Percentiles rank a stretch among this genome's conserved stretches.
phyloP scores from a whole-genome alignment of 2,329 filamentous ascomycete genomes.

The Colletotrichum sp. region DNA sequence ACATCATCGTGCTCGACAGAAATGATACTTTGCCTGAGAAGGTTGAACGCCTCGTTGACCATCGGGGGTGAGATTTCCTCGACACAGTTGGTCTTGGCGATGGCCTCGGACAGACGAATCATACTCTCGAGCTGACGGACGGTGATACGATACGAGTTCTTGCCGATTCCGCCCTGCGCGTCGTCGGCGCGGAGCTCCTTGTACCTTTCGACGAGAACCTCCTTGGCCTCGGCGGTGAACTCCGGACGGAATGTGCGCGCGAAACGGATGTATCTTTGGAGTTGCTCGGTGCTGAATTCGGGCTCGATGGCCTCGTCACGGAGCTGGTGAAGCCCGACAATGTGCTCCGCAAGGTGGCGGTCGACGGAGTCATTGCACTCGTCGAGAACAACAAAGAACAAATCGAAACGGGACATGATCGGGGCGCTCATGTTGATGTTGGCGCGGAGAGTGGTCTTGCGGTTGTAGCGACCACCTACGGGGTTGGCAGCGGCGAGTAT shows the following conservation, averaged over 20 bases:
- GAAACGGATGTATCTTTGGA: conserved; percentile 97
- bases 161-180: conserved; percentile 89
- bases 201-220: conserved; percentile 87
- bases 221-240: conserved; percentile 87
- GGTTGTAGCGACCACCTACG: conserved; percentile 94
- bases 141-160: conserved; percentile 97
- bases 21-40: conserved; percentile 94
- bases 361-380: conserved; percentile 95
- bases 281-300: conserved; percentile 93
- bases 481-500: conserved; percentile 97
- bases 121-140: conserved; percentile 95
- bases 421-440: conserved; percentile 99
- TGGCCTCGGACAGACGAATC: conserved; percentile 96
- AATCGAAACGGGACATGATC: conserved; percentile 99
- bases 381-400: conserved; percentile 97
- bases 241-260: conserved; percentile 92
- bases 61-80: conserved; percentile 85
- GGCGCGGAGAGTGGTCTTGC: conserved; percentile 88
- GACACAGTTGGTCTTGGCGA: conserved; percentile 96
- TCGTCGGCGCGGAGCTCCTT: conserved; percentile 95
- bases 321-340: conserved; percentile 91
- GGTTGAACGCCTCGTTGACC: conserved; percentile 89
- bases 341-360: conserved; percentile 90
- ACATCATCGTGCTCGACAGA: conserved; percentile 98
- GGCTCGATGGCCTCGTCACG: conserved; percentile 91